These are phyloP conservation scores for Tylopilus plumbeoviolaceoides DNA, from an alignment of 768 basidiomycete species.

Conservation along the genomic window DNA sequence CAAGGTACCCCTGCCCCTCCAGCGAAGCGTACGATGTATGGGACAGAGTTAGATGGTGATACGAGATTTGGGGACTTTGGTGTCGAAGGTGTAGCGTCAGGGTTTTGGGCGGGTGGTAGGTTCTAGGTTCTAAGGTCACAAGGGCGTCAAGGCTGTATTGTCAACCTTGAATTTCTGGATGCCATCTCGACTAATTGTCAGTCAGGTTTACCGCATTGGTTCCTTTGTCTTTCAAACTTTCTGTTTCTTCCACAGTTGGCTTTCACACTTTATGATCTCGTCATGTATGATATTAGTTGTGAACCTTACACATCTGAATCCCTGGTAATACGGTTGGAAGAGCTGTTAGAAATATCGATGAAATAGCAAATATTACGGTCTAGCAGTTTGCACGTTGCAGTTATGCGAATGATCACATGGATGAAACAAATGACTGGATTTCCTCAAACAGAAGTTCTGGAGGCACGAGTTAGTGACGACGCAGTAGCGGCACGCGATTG, in stretches of 20 bases:
- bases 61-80: conserved; percentile 87
- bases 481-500: not conserved
- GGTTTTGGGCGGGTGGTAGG: conserved; percentile 58
- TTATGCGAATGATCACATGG: conserved; percentile 52
- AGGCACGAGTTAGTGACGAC: conserved; percentile 6
- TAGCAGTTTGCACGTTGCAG: not conserved
- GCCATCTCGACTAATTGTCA: conserved; percentile 8
- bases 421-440: conserved; percentile 69
- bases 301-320: not conserved
- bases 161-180: conserved; percentile 6
- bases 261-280: conserved; percentile 17
- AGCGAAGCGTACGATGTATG: conserved; percentile 74
- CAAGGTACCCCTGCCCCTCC: conserved; percentile 39
- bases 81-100: conserved; percentile 68
- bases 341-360: not conserved
- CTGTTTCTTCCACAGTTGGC: not conserved
- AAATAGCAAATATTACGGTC: not conserved
- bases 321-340: not conserved
- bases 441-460: conserved; percentile 76
- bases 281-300: conserved; percentile 20
- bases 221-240: conserved; percentile 1
- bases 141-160: not conserved
- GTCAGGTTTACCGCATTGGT: conserved; percentile 5
- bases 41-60: conserved; percentile 76
- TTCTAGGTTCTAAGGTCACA: conserved; percentile 27